Percentiles rank a stretch among this genome's conserved stretches.
Evolutionary conservation across 1,284 basidiomycete genomes (phyloP).

Genomic region (Tremellales sp.): DNA sequence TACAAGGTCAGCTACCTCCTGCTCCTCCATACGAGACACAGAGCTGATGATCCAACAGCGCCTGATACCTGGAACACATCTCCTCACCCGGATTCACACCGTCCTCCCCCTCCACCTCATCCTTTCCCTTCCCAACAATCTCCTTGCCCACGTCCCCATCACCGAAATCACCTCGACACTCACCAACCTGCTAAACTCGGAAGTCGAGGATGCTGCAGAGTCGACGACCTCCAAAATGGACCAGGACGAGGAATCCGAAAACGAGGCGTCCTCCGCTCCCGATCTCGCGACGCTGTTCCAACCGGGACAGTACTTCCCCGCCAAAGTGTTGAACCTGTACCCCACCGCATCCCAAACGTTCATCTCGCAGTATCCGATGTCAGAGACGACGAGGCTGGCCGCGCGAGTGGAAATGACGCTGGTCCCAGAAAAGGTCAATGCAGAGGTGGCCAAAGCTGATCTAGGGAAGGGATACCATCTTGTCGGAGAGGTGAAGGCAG

Average conservation of each 20-base stretch:
- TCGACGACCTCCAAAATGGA: slow-evolving; percentile 56
- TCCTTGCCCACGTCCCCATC: slow-evolving; percentile 91
- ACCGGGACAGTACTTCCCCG: slow-evolving; percentile 81
- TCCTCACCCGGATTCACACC: slow-evolving; percentile 80
- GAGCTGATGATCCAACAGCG: slow-evolving; percentile 50
- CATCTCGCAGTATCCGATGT: slow-evolving; percentile 46
- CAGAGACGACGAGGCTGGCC: slow-evolving; percentile 45
- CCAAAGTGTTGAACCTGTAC: slow-evolving; percentile 58
- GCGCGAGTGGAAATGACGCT: slow-evolving; percentile 81
- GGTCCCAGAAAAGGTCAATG: slow-evolving; percentile 79
- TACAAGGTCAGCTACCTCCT: slow-evolving; percentile 66
- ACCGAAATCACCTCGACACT: slow-evolving; percentile 86
- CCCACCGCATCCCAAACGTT: slow-evolving; percentile 44
- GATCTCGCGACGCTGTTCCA: slow-evolving; percentile 72
- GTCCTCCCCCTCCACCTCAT: slow-evolving; percentile 87
- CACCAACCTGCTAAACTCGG: slow-evolving; percentile 59
- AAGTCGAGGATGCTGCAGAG: slow-evolving; percentile 40
- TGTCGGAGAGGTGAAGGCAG: slow-evolving; percentile 71
- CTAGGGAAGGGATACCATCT: slow-evolving; percentile 73
- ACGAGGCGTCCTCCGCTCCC: slow-evolving; percentile 56
- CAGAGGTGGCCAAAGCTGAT: slow-evolving; percentile 73
- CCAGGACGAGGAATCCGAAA: slow-evolving; percentile 52
- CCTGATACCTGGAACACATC: slow-evolving; percentile 74
- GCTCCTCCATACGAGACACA: not conserved
- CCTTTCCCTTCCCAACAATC: slow-evolving; percentile 89